A percentile compares a stretch with the other conserved stretches of the same genome.
These are phyloP conservation scores for Cryphonectria radicalis DNA, from an alignment of 2,329 filamentous ascomycete genomes.

Conservation along the genomic window DNA sequence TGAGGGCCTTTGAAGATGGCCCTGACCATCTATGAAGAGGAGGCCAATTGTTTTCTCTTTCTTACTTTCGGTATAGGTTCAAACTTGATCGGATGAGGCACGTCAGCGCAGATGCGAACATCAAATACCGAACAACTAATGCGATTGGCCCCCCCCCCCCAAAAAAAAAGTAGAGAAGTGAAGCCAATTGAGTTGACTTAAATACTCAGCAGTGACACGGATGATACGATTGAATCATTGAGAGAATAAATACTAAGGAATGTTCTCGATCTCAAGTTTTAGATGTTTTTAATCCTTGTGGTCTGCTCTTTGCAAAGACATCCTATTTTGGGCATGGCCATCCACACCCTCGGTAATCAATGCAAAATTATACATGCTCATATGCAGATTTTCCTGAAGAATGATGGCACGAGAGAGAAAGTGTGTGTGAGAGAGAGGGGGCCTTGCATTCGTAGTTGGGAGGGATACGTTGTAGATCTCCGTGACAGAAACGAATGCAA, in stretches of 20 bases:
- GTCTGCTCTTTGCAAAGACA: neutral
- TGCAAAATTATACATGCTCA: neutral
- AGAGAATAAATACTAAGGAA: neutral
- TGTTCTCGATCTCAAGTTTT: neutral
- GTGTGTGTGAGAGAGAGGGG: too few species aligned
- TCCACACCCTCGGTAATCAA: neutral
- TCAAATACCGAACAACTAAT: neutral
- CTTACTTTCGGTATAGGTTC: neutral
- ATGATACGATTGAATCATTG: neutral
- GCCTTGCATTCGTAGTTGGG: neutral
- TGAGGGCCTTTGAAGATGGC: neutral
- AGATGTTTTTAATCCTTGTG: neutral
- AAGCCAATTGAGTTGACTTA: neutral
- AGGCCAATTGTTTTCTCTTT: neutral
- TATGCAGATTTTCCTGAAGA: neutral
- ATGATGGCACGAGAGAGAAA: neutral
- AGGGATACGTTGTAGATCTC: neutral
- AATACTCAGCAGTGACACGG: neutral
- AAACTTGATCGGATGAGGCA: neutral
- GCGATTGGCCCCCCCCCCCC: too few species aligned
- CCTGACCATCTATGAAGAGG: neutral
- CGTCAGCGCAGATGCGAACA: neutral
- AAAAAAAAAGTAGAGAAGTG: neutral
- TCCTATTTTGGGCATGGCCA: too few species aligned
- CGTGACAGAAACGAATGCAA: neutral